These are phyloP conservation scores for Sanghuangporus weigelae DNA, from an alignment of 1,284 basidiomycete genomes.

Conservation along the genomic window DNA sequence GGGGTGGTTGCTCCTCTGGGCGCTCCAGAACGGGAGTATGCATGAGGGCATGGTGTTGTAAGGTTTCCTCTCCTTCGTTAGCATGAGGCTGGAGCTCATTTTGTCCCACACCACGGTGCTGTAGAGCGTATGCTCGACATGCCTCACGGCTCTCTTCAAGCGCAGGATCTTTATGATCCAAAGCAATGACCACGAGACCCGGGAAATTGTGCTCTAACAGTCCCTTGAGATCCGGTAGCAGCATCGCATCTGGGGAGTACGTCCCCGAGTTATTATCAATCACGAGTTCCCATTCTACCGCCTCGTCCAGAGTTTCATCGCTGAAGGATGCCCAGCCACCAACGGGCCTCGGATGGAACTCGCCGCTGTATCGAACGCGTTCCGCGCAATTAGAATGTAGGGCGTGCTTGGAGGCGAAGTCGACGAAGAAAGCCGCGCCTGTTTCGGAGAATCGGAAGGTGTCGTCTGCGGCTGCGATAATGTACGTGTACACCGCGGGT, in stretches of 20 bases:
- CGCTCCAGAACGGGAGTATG: constrained; percentile 18
- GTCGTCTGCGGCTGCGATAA: constrained; percentile 64
- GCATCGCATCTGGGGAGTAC: constrained; percentile 56
- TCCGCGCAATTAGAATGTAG: constrained; percentile 37
- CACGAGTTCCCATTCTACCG: constrained; percentile 64
- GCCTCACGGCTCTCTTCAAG: constrained; percentile 55
- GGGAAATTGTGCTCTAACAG: constrained; percentile 67
- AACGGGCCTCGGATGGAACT: constrained; percentile 69
- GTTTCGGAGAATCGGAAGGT: constrained; percentile 75
- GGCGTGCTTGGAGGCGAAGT: constrained; percentile 69
- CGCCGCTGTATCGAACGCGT: constrained; percentile 63
- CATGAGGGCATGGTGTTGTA: constrained; percentile 27
- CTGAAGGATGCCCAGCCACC: constrained; percentile 62
- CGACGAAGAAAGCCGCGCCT: constrained; percentile 74
- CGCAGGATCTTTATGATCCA: constrained; percentile 53
- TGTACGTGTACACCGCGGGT: constrained; percentile 74
- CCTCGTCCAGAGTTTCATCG: constrained; percentile 46
- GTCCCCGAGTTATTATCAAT: constrained; percentile 77
- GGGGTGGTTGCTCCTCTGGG: constrained; percentile 9
- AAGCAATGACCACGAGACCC: constrained; percentile 51
- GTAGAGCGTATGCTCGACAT: constrained; percentile 57
- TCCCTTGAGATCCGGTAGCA: constrained; percentile 50
- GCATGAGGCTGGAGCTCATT: constrained; percentile 61
- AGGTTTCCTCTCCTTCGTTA: constrained; percentile 46
- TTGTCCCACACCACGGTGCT: constrained; percentile 46